Evolutionary conservation across 2,329 filamentous ascomycete species (phyloP), one percentile per base, ranked within the genome.

Genomic region (Clonostachys rhizophaga): DNA sequence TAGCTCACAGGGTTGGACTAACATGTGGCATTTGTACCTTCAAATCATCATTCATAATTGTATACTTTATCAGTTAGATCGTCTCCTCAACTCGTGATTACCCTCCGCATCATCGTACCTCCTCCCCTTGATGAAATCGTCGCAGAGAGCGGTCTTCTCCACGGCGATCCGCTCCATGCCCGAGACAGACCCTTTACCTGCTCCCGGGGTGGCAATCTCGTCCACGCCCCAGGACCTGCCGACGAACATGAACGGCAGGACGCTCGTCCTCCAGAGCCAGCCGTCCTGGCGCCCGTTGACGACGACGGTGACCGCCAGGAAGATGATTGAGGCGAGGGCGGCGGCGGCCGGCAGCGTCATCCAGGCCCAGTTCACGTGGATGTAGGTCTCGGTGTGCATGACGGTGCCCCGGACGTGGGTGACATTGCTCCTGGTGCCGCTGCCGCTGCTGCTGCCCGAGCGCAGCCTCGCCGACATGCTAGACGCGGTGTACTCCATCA

Each of bases 141-240:
- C 50, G 56, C 3, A 64, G 61, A 14, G 64, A 65, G 44, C 43
- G 66, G 6, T 47, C 55, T 9, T 39, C 36, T n/a, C 36, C 36
- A n/a, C 36, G 10, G 36, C 36, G 3, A 39, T 11, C 36, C 17
- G 14, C 7, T n/a, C 36, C 36, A 39, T 39, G 14, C 17, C 14
- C 12, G 36, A 39, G 17, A 18, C 36, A 11, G 3, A n/a, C 14
- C 36, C 36, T 11, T 39, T 39, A 7, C 36, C 36, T 18, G 14
- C 11, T 39, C 12, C 36, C 12, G 36, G 16, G 36, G 17, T 18
- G 4, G 36, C 2, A 3, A 39, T 39, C 12, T 39, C 36, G 11
- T 39, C 36, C 36, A 39, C 36, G 36, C 36, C 36, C 36, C 36
- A 39, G 14, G 14, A n/a, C 5, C 36, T 39, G 17, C 36, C 36